Evolutionary conservation across 306 rosid species (phyloP).

Genomic region (Trichosanthes truncata): DNA sequence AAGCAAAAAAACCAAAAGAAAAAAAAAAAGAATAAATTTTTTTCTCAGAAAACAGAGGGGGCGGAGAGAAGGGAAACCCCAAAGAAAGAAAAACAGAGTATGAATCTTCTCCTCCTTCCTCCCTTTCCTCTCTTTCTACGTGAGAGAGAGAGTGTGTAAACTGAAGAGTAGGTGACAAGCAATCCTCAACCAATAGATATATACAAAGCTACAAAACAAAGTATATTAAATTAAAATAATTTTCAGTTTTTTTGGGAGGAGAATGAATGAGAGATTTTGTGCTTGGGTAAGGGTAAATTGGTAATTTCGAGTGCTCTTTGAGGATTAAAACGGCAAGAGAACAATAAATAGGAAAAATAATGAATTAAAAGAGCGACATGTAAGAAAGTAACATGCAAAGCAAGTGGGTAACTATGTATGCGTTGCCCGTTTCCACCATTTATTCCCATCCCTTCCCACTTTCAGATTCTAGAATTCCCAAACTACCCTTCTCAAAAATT

Average conservation of each 20-base stretch:
- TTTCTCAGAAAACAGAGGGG: background rate
- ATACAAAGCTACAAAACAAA: slow-evolving; percentile 23
- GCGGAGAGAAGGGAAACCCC: background rate
- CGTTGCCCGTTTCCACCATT: slow-evolving; percentile 44
- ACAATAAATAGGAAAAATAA: slow-evolving; percentile 18
- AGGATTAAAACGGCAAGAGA: slow-evolving; percentile 20
- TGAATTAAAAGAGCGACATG: slow-evolving; percentile 26
- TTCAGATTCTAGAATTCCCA: slow-evolving; percentile 11
- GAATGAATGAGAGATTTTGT: background rate
- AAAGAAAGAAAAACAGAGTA: slow-evolving; percentile 9
- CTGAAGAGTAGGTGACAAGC: slow-evolving; percentile 72
- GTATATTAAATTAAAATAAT: background rate
- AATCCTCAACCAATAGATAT: slow-evolving; percentile 53
- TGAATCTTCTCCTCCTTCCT: slow-evolving; percentile 5
- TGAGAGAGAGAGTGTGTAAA: slow-evolving; percentile 26
- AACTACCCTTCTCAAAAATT: slow-evolving; percentile 18
- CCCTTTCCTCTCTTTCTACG: background rate
- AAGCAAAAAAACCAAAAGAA: background rate
- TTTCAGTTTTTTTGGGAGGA: background rate
- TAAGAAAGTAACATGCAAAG: slow-evolving; percentile 33
- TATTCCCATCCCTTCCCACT: slow-evolving; percentile 27
- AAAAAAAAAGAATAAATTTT: background rate
- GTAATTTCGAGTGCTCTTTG: background rate
- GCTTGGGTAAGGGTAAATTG: background rate
- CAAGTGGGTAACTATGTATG: background rate